Base-by-base conservation (phyloP, 768 basidiomycete species). In the Sarcodon aspratus region DNA sequence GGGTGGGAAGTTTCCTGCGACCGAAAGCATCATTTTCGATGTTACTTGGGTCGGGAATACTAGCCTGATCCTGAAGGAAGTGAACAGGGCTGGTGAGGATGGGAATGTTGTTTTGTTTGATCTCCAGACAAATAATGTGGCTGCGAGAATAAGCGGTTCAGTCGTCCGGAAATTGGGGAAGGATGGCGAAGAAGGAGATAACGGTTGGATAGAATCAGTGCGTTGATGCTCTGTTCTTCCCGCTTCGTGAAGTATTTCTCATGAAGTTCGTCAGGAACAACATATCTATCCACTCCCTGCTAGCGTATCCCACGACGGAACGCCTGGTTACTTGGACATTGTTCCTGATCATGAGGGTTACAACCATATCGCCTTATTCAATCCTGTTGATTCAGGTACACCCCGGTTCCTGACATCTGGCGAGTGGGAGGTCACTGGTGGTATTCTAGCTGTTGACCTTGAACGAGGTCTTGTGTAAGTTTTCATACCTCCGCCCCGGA, bases 161-260 rank as follows among this genome's bases (percentile, higher is more conserved):
- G 78, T 90, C 11, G 85, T 91, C 7, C 70, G 95, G 50, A 82
- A 71, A 52, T 70, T 95, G 9, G 95, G 93, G 4, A 75, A 78
- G 59, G 60, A 81, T 34, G 95, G 90, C 6, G 94, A 93, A 57
- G 75, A 95, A 59, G 85, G 81, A 0, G 95, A 96, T 59, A 79
- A 80, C 35, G 96, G 96, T 1, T 99, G 96, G 96, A 91, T 97
- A 52, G 89, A 97, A 46, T 68, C 78, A 52, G 92, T 90, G 54
- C 52, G 83, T 70, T 32, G 47, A 44, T 27, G 21, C 13, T 27
- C 51, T 38, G n/a, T 43, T 27, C 51, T 44, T 48, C 40, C n/a
- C 33, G 37, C 31, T n/a, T 33, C 46, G 43, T 15, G 36, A 48
- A 48, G 27, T 55, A 42, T 48, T 48, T 52, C 33, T 45, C 15